Base-by-base conservation (phyloP, 352 stramenopile species). In the Pythium utonaiense region DNA sequence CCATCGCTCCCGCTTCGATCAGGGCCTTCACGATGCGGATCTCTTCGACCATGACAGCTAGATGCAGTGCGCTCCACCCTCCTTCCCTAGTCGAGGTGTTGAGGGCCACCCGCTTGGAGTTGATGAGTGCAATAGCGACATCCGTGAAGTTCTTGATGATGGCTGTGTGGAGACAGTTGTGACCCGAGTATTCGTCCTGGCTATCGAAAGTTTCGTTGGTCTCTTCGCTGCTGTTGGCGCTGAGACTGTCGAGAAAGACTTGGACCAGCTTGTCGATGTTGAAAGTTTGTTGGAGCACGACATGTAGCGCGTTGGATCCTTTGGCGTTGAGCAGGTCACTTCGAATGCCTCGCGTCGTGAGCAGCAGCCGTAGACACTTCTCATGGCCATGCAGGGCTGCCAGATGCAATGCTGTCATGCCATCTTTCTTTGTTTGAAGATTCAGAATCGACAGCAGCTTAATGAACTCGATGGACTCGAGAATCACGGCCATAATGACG, bases 11-110 rank as follows among this genome's bases (percentile, higher is more conserved):
- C 25, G 67, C 62, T 2, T 69, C 53, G 1, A 89, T 45, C 16
- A 92, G 57, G 27, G 70, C 73, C 19, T 78, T 67, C 21, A 83
- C 67, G 38, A 88, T 58, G 16, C 64, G 61, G 5, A 79, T 58
- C 17, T 83, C 78, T 45, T 86, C 74, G 0, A 74, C 77, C n/a
- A 83, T 80, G 22, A 89, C 76, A 0, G 82, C 82, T 51, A 89
- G 70, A 44, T 91, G 82, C 25, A 92, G 40, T 0, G 77, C 64
- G 30, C 68, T 88, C 76, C 78, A 84, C 0, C 69, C 67, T 10
- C 77, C 73, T 16, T 80, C 74, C 40, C 68, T 62, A 2, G 76
- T 89, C 19, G 71, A 66, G 0, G 72, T 65, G 48, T 89, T 86
- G 21, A 92, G 58, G 30, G 75, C 72, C 6, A 74, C 67, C 1